Evolutionary conservation across 202 grass and related monocot genomes (phyloP), one percentile per base, ranked within the genome.

Genomic region (Zizania palustris): DNA sequence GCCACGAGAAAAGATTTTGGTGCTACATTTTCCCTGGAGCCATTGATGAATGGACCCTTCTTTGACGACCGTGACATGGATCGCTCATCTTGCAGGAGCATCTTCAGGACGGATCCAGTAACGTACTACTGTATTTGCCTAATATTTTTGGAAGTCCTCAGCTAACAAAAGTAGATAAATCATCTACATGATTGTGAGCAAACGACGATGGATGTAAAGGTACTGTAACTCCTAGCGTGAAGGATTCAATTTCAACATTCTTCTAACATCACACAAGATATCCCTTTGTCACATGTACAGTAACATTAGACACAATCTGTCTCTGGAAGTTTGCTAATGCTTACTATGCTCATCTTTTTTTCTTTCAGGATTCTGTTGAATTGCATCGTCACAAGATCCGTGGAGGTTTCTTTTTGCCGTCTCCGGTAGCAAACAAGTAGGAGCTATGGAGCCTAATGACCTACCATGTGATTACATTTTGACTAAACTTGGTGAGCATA

Each of bases 81-180:
- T 64, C 50, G 56, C 49, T 65, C 57, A 38, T 33, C 49, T 43
- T 46, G 81, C 70, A 44, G 49, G 55, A 38, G 86, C 65, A 80
- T 88, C 76, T 80, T 76, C 59, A 6, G 71, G 71, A 80, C 11
- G 63, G 76, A 84, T 59, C 43, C 50, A 37, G 28, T 58, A 42
- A 20, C 11, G 1, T 34, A 16, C 45, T 48, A 28, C 28, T 28
- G 28, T 28, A 13, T 60, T 55, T 79, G 11, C 43, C 18, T 58
- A 59, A 20, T 60, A 85, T 60, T 42, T 42, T 36, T 34, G 72
- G 16, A 66, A 79, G 15, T 7, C 5, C 51, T 45, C 4, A 63
- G 71, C 54, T 60, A 45, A 15, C 21, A 20, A 60, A 35, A 74
- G 60, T 16, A 44, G 9, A 14, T 12, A 45, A 22, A 51, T 12